These are phyloP conservation scores for Zelopaecilomyces penicillatus DNA, from an alignment of 2,329 filamentous ascomycete genomes.

Conservation along the genomic window DNA sequence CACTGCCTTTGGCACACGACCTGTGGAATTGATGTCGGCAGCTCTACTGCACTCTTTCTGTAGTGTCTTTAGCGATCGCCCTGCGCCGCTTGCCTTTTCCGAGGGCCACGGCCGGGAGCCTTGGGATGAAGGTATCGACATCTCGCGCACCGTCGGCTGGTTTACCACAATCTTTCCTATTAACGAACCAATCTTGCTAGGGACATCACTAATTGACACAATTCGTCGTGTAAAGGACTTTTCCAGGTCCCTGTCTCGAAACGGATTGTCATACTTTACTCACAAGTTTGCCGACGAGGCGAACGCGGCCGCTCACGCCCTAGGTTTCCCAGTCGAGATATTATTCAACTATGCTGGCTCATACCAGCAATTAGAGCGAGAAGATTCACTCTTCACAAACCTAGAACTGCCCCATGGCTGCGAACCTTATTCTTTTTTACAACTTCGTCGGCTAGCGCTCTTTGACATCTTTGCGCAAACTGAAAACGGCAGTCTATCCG, in stretches of 20 bases:
- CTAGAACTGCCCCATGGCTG: background rate
- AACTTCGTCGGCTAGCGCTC: background rate
- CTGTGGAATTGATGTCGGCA: conserved; percentile 11
- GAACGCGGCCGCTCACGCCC: conserved; percentile 17
- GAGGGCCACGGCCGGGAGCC: conserved; percentile 28
- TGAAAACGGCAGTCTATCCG: background rate
- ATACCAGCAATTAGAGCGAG: conserved; percentile 3
- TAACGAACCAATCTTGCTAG: background rate
- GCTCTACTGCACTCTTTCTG: conserved; percentile 18
- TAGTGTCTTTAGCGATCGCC: conserved; percentile 17
- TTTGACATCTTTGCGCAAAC: background rate
- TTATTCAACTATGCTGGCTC: conserved; percentile 16
- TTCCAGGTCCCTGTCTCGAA: conserved; percentile 9
- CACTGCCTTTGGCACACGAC: conserved; percentile 5
- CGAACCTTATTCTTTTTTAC: background rate
- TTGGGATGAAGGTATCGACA: conserved; percentile 19
- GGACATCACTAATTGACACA: conserved; percentile 1
- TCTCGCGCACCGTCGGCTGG: conserved; percentile 26
- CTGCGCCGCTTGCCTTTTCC: conserved; percentile 17
- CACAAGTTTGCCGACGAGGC: conserved; percentile 12
- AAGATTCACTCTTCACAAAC: conserved; percentile 1
- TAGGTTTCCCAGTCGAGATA: conserved; percentile 24
- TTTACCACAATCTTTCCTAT: conserved; percentile 26
- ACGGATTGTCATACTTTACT: conserved; percentile 15
- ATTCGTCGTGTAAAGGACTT: conserved; percentile 15